Evolutionary conservation across 345 rosid species (phyloP).

Genomic region (Lepidium sativum): DNA sequence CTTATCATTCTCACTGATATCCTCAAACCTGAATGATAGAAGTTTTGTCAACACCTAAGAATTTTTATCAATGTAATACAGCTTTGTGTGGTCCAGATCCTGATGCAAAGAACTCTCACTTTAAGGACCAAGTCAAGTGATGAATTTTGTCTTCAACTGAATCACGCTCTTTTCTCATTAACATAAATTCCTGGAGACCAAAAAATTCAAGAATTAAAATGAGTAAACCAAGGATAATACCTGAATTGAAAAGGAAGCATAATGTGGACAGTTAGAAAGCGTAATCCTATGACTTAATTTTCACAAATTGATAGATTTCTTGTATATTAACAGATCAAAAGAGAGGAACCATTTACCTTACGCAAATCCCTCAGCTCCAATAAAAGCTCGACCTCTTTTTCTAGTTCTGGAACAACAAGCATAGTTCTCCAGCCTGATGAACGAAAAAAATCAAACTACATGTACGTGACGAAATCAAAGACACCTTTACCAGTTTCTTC

Average conservation of each 20-base stretch:
- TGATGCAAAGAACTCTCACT: conserved; percentile 35
- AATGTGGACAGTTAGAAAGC: not conserved
- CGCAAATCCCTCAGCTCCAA: conserved; percentile 66
- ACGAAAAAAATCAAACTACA: not conserved
- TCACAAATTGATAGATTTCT: not conserved
- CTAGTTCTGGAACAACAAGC: conserved; percentile 98
- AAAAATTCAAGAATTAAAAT: not conserved
- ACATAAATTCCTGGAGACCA: conserved; percentile 54
- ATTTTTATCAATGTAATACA: not conserved
- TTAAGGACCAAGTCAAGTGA: conserved; percentile 76
- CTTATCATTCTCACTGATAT: conserved; percentile 33
- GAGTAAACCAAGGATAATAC: not conserved
- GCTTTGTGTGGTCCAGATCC: not conserved
- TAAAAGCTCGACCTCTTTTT: conserved; percentile 82
- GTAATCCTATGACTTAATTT: not conserved
- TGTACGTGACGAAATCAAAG: not conserved
- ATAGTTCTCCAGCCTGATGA: conserved; percentile 92
- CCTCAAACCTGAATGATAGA: conserved; percentile 46
- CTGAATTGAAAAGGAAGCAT: not conserved
- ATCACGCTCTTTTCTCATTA: conserved; percentile 76
- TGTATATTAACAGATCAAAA: not conserved
- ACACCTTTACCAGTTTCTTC: not conserved
- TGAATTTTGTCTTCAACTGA: conserved; percentile 79
- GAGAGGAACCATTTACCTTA: conserved; percentile 43
- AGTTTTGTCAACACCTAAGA: not conserved